phyloP scores from a whole-genome alignment of 768 basidiomycete species.

The Podaxis carcinomalis region DNA sequence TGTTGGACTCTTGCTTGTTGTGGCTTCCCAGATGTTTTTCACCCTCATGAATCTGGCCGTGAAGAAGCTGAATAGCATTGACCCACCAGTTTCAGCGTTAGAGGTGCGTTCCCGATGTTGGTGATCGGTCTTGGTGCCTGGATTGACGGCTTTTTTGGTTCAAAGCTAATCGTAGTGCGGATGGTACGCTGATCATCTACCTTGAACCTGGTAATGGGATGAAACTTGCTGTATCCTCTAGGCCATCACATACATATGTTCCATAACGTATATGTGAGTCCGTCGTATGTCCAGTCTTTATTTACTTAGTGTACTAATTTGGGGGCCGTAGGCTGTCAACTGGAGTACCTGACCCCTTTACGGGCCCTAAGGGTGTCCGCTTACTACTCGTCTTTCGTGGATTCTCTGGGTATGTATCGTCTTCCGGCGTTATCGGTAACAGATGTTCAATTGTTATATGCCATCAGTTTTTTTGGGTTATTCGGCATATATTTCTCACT shows the following conservation, averaged over 20 bases:
- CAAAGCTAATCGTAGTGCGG: constrained; percentile 15
- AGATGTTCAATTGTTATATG: background rate
- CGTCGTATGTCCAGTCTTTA: too few relatives aligned
- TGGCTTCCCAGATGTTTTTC: constrained; percentile 18
- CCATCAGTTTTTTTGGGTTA: constrained; percentile 63
- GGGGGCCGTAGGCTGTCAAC: constrained; percentile 35
- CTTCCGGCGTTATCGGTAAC: background rate
- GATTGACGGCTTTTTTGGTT: background rate
- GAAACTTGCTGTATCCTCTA: background rate
- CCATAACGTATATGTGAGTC: constrained; percentile 15
- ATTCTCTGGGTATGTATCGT: constrained; percentile 49
- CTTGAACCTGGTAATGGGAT: background rate
- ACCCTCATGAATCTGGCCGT: constrained; percentile 20
- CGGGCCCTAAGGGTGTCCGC: constrained; percentile 70
- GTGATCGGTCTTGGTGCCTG: background rate
- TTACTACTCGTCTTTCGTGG: constrained; percentile 54
- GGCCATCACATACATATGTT: constrained; percentile 15
- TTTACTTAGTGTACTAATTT: background rate
- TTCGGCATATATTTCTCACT: constrained; percentile 69
- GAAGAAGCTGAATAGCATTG: constrained; percentile 20
- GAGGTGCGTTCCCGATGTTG: constrained; percentile 10
- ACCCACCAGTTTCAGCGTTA: constrained; percentile 20
- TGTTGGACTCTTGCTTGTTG: constrained; percentile 18
- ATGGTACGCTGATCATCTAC: constrained; percentile 9
- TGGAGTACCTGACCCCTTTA: constrained; percentile 46